Percentiles rank a stretch among this genome's conserved stretches.
Evolutionary conservation across 2,329 filamentous ascomycete species (phyloP).

Genomic region (Colletotrichum lini): DNA sequence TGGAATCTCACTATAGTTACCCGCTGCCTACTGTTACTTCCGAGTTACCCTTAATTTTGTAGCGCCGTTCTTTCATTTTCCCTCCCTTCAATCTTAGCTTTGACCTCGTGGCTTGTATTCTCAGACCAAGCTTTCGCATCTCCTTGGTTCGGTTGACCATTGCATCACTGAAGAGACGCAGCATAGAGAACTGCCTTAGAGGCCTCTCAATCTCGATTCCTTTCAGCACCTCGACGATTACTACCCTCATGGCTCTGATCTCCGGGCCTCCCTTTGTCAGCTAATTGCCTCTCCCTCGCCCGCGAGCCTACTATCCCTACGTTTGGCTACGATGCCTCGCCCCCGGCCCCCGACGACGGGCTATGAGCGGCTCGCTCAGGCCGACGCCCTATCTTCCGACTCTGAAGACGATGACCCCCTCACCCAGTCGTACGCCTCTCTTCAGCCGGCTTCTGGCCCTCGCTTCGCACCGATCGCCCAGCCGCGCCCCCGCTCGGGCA

Average conservation of each 20-base stretch:
- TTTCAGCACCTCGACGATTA: not conserved
- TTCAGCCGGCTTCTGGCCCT: constrained; percentile 71
- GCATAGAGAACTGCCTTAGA: not conserved
- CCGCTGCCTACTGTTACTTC: constrained; percentile 6
- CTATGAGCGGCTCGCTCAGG: constrained; percentile 88
- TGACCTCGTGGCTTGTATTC: constrained; percentile 21
- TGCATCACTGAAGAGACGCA: constrained; percentile 14
- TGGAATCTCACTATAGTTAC: constrained; percentile 3
- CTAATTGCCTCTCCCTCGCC: constrained; percentile 2
- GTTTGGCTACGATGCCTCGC: constrained; percentile 70
- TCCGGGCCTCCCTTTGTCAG: not conserved
- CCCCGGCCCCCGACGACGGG: constrained; percentile 81
- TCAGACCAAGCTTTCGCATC: constrained; percentile 16
- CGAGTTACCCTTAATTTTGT: constrained; percentile 10
- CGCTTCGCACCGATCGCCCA: constrained; percentile 76
- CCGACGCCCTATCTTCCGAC: constrained; percentile 81
- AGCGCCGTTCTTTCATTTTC: constrained; percentile 9
- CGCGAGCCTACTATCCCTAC: constrained; percentile 11
- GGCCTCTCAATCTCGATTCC: not conserved
- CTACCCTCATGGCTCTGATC: constrained; percentile 19
- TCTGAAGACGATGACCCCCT: constrained; percentile 76
- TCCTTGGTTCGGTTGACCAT: constrained; percentile 5
- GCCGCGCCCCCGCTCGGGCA: constrained; percentile 72
- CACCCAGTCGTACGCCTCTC: constrained; percentile 66
- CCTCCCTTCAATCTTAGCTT: constrained; percentile 3